Evolutionary conservation across 2,329 filamentous ascomycete genomes (phyloP), one percentile per base, ranked within the genome.

Genomic region (Xylaria digitata): DNA sequence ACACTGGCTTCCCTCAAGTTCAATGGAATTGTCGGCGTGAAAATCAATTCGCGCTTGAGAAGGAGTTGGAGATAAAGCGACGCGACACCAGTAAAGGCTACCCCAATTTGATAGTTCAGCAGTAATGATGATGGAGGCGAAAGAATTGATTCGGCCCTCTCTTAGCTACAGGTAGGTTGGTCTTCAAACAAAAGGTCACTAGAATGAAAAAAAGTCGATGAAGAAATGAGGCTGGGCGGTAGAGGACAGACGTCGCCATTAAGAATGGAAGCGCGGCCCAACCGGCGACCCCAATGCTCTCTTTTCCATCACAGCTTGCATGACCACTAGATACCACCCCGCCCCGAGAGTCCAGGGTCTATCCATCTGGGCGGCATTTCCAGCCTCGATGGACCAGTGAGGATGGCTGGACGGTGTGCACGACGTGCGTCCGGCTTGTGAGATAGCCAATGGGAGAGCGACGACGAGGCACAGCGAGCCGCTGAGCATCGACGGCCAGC

Each of bases 311-410:
- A 61, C 62, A 61, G 65, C 70, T 60, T 70, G 70, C 69, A 73
- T 71, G 63, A 61, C 68, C 59, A 65, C 66, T 65, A 65, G 63
- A 70, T 65, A 54, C 53, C 71, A 68, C 70, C 73, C 73, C 72
- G 68, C 71, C 67, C 59, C 65, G 56, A 68, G 48, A 53, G 57
- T 37, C 50, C 71, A 66, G 70, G 69, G 57, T 59, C 53, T 66
- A 50, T 60, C 66, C 68, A 69, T 70, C 66, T 69, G 74, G 75
- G 74, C 76, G 75, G 70, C 74, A 75, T 74, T 73, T 70, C 42
- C 65, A 66, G 70, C 61, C 53, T 67, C 53, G 53, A 57, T 62
- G 66, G 72, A 68, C 76, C 76, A 78, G 73, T 78, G 63, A 75
- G 72, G 70, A 71, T 46, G 70, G 70, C 71, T 60, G 65, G 66